These are phyloP conservation scores for Hyaloscypha hepaticicola DNA, from an alignment of 495 filamentous ascomycete genomes.

Conservation along the genomic window DNA sequence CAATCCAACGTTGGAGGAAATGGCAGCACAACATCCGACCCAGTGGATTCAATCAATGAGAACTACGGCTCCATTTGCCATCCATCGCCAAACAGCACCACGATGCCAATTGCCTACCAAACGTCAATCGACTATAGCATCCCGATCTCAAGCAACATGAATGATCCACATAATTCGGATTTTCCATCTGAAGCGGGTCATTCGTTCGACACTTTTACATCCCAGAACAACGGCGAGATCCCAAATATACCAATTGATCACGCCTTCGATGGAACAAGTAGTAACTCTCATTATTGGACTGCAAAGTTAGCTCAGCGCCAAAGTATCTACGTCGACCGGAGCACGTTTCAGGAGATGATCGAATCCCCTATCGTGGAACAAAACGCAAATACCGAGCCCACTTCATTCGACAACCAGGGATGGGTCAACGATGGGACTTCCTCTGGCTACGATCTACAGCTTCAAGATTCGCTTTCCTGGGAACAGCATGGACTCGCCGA, in stretches of 20 bases:
- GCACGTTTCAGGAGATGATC: background rate
- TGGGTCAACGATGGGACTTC: background rate
- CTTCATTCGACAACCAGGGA: background rate
- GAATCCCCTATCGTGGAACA: background rate
- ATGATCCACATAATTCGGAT: background rate
- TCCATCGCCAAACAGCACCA: background rate
- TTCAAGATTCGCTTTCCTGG: background rate
- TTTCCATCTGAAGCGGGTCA: background rate
- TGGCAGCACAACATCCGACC: background rate
- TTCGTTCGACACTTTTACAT: background rate
- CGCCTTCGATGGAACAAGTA: background rate
- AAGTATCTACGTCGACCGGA: background rate
- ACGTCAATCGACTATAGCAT: background rate
- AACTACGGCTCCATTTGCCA: background rate
- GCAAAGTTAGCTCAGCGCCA: background rate
- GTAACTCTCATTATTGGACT: background rate
- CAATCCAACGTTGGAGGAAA: background rate
- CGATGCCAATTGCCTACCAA: background rate
- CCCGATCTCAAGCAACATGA: background rate
- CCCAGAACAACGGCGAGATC: background rate
- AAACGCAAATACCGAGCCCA: background rate
- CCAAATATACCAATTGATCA: background rate
- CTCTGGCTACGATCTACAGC: background rate
- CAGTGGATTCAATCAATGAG: background rate
- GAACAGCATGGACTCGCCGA: background rate